Evolutionary conservation across 1,284 basidiomycete genomes (phyloP).

Genomic region (Irpex lacteus): DNA sequence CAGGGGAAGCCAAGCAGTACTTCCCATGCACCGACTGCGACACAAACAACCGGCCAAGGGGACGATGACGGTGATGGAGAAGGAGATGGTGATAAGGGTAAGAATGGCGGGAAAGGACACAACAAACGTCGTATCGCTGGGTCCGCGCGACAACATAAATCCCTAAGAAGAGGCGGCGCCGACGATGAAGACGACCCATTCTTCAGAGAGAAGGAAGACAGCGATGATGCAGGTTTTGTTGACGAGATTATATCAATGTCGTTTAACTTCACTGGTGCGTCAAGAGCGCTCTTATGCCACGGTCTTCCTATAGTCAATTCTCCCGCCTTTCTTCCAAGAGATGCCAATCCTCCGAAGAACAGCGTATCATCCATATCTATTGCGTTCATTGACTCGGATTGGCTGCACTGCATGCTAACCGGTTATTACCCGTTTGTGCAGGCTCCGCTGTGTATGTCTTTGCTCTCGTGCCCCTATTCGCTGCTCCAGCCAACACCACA

Average conservation of each 20-base stretch:
- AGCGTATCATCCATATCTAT: background rate
- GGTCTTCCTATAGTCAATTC: background rate
- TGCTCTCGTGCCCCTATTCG: constrained; percentile 28
- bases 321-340: background rate
- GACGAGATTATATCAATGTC: constrained; percentile 39
- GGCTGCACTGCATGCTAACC: constrained; percentile 10
- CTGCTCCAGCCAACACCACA: constrained; percentile 28
- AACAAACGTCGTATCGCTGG: background rate
- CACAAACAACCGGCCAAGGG: background rate
- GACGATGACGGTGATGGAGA: constrained; percentile 10
- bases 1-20: background rate
- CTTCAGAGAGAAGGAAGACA: constrained; percentile 26
- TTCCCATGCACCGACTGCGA: background rate
- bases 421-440: constrained; percentile 14
- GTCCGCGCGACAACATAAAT: background rate
- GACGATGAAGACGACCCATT: constrained; percentile 22
- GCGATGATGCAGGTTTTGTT: constrained; percentile 35
- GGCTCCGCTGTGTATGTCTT: constrained; percentile 33
- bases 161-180: constrained; percentile 13
- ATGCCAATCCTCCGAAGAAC: constrained; percentile 6
- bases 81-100: constrained; percentile 4
- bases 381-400: background rate
- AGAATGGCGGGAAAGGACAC: background rate
- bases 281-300: background rate
- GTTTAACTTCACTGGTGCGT: constrained; percentile 49